Base-by-base conservation (phyloP, 129 eudicot species). In the Flaveria trinervia region DNA sequence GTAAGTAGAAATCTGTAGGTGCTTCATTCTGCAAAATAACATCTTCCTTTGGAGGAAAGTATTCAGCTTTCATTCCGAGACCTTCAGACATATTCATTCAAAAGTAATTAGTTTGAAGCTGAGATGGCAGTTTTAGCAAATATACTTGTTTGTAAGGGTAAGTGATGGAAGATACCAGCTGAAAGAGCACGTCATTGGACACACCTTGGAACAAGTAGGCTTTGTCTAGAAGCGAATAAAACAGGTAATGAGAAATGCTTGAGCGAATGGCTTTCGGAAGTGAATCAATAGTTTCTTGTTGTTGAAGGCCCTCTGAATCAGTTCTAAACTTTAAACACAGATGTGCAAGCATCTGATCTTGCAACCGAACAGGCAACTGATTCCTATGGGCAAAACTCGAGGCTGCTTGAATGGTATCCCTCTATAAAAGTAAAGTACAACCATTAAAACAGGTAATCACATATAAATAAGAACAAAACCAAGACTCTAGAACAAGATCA, bases 11-110 rank as follows among this genome's bases (percentile, higher is more conserved):
- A 76, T 91, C 95, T 2, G 95, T 86, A 1, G 97, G 94, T 20
- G 97, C 95, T 85, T 91, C 97, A 67, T 91, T 91, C 78, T 89
- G 88, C 84, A 91, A 80, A 57, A 91, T 91, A 39, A 91, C 84
- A 54, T 91, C 97, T 85, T 91, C 97, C 79, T 79, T 87, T 9
- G 97, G 97, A 33, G 95, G 95, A 75, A 91, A 91, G 79, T 91
- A 91, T 77, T 91, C 95, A 3, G 89, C 86, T 83, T 87, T 91
- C 97, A 91, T 91, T 88, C 95, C 15, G 95, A 79, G 51, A 87
- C 97, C 94, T 88, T 74, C 65, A 71, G 36, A 36, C 36, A 16
- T 15, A 33, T 65, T 33, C 6, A 39, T 65, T 33, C 46, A 39
- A 7, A 16, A 0, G 5, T 72, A 54, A 51, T 25, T 49, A 51